Conservation (phyloP, 768 basidiomycete genomes). For the Hypholoma fasciculare region DNA sequence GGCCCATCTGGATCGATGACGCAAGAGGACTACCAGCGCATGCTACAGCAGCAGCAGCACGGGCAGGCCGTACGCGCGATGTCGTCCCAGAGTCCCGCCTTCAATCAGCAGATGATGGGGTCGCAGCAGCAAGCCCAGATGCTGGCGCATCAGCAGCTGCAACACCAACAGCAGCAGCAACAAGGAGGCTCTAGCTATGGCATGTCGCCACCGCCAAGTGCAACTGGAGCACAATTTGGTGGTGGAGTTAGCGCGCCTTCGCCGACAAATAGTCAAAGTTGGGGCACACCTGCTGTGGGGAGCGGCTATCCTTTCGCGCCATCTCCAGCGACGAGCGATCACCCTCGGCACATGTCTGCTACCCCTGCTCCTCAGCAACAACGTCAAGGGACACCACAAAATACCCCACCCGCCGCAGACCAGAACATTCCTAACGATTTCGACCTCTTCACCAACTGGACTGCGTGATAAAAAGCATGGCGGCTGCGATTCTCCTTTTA, state of each 20-base stretch:
- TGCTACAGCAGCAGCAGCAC: conserved; percentile 47
- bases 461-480: conserved; percentile 32
- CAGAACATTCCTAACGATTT: conserved; percentile 47
- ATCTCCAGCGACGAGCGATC: conserved; percentile 34
- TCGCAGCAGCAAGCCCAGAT: conserved; percentile 18
- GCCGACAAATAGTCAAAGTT: conserved; percentile 32
- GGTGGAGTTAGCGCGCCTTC: conserved; percentile 29
- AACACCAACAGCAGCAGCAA: conserved; percentile 31
- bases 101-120: conserved; percentile 34
- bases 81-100: conserved; percentile 34
- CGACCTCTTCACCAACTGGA: conserved; percentile 59
- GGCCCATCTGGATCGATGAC: conserved; percentile 35
- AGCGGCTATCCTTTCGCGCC: conserved; percentile 37
- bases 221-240: conserved; percentile 25
- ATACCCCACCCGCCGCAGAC: conserved; percentile 42
- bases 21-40: conserved; percentile 59
- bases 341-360: conserved; percentile 49
- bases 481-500: conserved; percentile 1
- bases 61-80: conserved; percentile 36
- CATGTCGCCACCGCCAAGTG: conserved; percentile 44
- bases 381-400: conserved; percentile 33
- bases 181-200: conserved; percentile 32
- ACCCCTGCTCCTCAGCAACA: conserved; percentile 49
- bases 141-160: conserved; percentile 25
- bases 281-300: conserved; percentile 28